Evolutionary conservation across 2,329 filamentous ascomycete species (phyloP).

Genomic region (Colletotrichum tanaceti): DNA sequence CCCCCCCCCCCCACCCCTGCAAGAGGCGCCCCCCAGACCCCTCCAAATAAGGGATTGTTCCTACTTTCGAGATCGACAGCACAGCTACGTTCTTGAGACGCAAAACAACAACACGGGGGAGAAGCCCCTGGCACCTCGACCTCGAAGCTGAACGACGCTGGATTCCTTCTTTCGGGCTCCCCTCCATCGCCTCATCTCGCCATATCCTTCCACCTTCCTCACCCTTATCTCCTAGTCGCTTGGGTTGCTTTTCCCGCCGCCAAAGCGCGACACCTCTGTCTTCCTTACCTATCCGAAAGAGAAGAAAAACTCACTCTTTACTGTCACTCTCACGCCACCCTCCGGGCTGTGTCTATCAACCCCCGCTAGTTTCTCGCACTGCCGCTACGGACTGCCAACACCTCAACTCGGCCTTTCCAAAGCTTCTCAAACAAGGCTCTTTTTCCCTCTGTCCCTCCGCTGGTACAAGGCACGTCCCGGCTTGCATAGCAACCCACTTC

Average conservation of each 20-base stretch:
- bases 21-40: slow-evolving; percentile 32
- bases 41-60: slow-evolving; percentile 38
- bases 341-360: slow-evolving; percentile 24
- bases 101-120: slow-evolving; percentile 36
- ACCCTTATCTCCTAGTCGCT: neutral
- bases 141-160: slow-evolving; percentile 29
- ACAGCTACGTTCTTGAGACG: slow-evolving; percentile 36
- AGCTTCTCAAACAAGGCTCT: slow-evolving; percentile 14
- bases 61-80: slow-evolving; percentile 38
- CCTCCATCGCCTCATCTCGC: slow-evolving; percentile 17
- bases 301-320: too few species aligned
- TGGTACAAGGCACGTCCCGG: slow-evolving; percentile 41
- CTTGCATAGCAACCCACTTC: slow-evolving; percentile 39
- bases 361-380: slow-evolving; percentile 26
- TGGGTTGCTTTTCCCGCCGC: slow-evolving; percentile 10
- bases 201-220: neutral
- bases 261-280: neutral
- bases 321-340: slow-evolving; percentile 19
- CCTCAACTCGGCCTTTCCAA: slow-evolving; percentile 19
- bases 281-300: too few species aligned
- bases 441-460: slow-evolving; percentile 28
- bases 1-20: too few species aligned
- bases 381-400: slow-evolving; percentile 29
- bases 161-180: neutral
- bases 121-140: slow-evolving; percentile 38